A percentile compares a stretch with the other conserved stretches of the same genome.
Conservation (phyloP, 2,329 filamentous ascomycete species). For the Epichloe sp. region DNA sequence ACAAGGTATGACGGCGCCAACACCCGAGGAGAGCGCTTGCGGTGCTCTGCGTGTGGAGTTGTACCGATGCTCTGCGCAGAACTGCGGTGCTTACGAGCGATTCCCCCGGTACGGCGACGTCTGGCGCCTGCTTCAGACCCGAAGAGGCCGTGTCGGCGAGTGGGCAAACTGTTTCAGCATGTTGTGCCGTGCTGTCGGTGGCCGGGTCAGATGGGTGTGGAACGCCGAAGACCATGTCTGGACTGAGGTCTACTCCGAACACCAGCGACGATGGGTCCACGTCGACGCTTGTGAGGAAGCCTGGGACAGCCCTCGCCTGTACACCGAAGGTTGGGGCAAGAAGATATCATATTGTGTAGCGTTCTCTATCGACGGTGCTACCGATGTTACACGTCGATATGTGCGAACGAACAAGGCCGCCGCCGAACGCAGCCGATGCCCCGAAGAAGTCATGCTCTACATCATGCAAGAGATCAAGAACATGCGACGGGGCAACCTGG, state of each 20-base stretch:
- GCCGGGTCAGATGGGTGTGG: slow-evolving; percentile 93
- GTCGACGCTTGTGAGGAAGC: slow-evolving; percentile 89
- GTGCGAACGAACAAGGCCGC: slow-evolving; percentile 61
- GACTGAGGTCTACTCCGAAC: slow-evolving; percentile 94
- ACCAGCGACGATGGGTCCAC: slow-evolving; percentile 90
- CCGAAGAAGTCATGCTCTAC: slow-evolving; percentile 82
- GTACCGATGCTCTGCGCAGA: slow-evolving; percentile 68
- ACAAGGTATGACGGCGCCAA: slow-evolving; percentile 71
- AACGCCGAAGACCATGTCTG: slow-evolving; percentile 95
- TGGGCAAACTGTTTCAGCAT: slow-evolving; percentile 99
- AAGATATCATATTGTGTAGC: slow-evolving; percentile 96
- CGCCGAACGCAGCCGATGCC: slow-evolving; percentile 61
- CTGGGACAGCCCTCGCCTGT: slow-evolving; percentile 88
- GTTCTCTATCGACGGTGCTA: slow-evolving; percentile 78
- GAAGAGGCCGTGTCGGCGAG: slow-evolving; percentile 78
- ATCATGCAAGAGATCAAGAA: slow-evolving; percentile 85
- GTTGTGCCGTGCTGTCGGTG: slow-evolving; percentile 86
- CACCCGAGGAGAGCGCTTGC: slow-evolving; percentile 77
- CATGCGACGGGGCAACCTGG: slow-evolving; percentile 69
- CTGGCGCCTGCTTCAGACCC: slow-evolving; percentile 78
- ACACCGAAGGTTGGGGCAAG: slow-evolving; percentile 90
- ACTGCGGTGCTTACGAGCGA: slow-evolving; percentile 68
- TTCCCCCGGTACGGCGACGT: slow-evolving; percentile 97
- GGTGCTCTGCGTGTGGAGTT: slow-evolving; percentile 81
- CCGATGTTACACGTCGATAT: slow-evolving; percentile 53